Percentiles rank a stretch among this genome's conserved stretches.
Evolutionary conservation across 2,329 filamentous ascomycete genomes (phyloP).

Genomic region (Proliferodiscus dingleyae): DNA sequence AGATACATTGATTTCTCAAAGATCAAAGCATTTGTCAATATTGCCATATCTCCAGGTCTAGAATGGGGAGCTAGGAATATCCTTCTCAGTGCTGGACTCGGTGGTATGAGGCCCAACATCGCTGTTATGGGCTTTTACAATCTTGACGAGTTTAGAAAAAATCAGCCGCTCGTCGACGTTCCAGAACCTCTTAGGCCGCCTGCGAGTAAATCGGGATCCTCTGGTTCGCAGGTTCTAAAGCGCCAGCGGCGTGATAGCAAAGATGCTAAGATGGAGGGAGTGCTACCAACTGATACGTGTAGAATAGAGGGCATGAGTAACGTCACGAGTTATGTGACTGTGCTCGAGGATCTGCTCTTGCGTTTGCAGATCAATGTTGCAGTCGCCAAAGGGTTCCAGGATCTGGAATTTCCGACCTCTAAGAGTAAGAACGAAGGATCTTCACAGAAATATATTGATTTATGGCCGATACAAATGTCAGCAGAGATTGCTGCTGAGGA

Average conservation of each 20-base stretch:
- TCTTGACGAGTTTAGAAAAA: constrained; percentile 66
- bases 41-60: constrained; percentile 75
- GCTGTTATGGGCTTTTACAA: constrained; percentile 78
- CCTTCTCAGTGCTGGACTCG: constrained; percentile 73
- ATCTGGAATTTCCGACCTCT: constrained; percentile 64
- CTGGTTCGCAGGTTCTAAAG: constrained; percentile 27
- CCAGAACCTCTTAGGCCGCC: constrained; percentile 42
- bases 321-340: constrained; percentile 71
- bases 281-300: constrained; percentile 65
- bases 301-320: constrained; percentile 64
- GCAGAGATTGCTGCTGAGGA: constrained; percentile 68
- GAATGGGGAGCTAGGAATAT: constrained; percentile 84
- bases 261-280: constrained; percentile 50
- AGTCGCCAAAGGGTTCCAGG: constrained; percentile 74
- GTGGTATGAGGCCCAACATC: constrained; percentile 86
- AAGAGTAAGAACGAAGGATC: constrained; percentile 38
- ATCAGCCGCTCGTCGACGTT: constrained; percentile 51
- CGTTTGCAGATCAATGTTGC: constrained; percentile 79
- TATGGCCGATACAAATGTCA: constrained; percentile 94
- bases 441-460: constrained; percentile 73
- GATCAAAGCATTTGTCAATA: constrained; percentile 86
- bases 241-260: constrained; percentile 50
- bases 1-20: constrained; percentile 82
- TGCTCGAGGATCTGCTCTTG: constrained; percentile 75
- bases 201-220: constrained; percentile 26